Conservation (phyloP, 768 basidiomycete species). For the Leccinum uliginosum region DNA sequence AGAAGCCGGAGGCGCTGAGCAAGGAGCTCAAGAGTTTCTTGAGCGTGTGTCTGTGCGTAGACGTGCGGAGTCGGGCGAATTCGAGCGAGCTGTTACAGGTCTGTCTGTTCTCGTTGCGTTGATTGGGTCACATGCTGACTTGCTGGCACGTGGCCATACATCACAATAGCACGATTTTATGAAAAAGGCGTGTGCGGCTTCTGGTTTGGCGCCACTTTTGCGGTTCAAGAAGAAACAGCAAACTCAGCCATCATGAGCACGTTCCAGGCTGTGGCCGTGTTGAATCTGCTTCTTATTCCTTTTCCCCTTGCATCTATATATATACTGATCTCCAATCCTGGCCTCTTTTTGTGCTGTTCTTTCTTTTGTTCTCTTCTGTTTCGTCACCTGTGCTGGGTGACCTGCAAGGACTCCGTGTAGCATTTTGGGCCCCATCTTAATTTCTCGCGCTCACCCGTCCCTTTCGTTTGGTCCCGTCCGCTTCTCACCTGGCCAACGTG, state of each 20-base stretch:
- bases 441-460: background rate
- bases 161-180: slow-evolving; percentile 83
- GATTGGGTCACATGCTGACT: background rate
- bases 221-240: slow-evolving; percentile 71
- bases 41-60: slow-evolving; percentile 97
- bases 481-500: background rate
- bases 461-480: background rate
- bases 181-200: slow-evolving; percentile 78
- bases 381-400: background rate
- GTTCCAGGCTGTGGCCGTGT: background rate
- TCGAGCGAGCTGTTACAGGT: slow-evolving; percentile 83
- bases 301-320: slow-evolving; percentile 18
- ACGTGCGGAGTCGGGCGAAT: slow-evolving; percentile 89
- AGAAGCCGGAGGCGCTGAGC: slow-evolving; percentile 90
- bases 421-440: background rate
- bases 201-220: slow-evolving; percentile 81
- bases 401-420: background rate
- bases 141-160: background rate
- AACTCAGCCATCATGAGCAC: slow-evolving; percentile 31
- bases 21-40: slow-evolving; percentile 93
- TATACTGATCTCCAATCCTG: slow-evolving; percentile 5
- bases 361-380: background rate
- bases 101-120: slow-evolving; percentile 23
- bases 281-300: background rate
- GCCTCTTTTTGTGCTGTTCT: background rate